These are phyloP conservation scores for Acanthamoeba triangularis DNA, from an alignment of 208 protist species.

Conservation along the genomic window DNA sequence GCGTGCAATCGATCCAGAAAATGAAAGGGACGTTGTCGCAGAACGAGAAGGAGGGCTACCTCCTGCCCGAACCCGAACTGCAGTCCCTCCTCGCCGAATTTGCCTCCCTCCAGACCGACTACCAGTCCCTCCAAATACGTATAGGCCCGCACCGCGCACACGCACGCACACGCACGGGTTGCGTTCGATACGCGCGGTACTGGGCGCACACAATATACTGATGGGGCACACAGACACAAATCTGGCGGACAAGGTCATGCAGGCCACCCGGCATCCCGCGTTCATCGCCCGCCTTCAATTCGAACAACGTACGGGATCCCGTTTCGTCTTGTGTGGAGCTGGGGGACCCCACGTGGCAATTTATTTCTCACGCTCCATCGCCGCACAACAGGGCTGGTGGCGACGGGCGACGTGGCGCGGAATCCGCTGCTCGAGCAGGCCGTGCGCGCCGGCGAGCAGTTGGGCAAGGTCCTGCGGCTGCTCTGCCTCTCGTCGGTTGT, in stretches of 20 bases:
- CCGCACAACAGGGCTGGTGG: neutral
- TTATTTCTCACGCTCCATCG: neutral
- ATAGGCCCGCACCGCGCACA: neutral
- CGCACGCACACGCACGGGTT: no score
- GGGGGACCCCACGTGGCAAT: no score
- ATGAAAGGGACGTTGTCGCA: constrained; percentile 17
- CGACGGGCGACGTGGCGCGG: constrained; percentile 14
- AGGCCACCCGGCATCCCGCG: neutral
- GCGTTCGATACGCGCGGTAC: no score
- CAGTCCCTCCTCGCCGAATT: neutral
- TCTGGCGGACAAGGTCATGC: constrained; percentile 7
- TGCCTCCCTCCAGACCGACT: neutral
- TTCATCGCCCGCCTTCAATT: neutral
- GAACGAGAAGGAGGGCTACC: constrained; percentile 6
- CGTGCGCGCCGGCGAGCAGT: neutral
- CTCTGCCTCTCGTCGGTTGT: constrained; percentile 47
- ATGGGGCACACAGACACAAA: neutral
- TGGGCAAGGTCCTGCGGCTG: neutral
- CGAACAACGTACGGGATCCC: constrained; percentile 17
- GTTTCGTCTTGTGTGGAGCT: no score
- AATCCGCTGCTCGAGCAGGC: constrained; percentile 20
- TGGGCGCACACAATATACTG: no score
- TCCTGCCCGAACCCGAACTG: neutral
- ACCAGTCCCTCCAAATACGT: constrained; percentile 19
- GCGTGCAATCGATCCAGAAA: neutral